phyloP scores from a whole-genome alignment of 2,329 filamentous ascomycete species.

The Bipolaris victoriae region DNA sequence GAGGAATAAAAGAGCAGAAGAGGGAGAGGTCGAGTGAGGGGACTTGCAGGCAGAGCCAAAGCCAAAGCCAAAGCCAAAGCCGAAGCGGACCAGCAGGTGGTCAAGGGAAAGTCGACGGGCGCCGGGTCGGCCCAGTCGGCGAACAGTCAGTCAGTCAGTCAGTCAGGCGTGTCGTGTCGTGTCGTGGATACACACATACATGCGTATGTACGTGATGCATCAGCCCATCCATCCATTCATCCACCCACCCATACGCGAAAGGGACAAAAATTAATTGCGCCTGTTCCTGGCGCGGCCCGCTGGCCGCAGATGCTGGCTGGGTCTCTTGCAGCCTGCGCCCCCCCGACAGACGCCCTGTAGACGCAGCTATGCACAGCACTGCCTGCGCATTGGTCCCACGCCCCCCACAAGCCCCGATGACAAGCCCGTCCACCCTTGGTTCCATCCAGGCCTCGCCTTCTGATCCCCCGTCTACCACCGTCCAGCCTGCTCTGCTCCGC shows the following conservation, averaged over 20 bases:
- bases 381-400: slow-evolving; percentile 2
- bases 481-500: not conserved
- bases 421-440: not conserved
- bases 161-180: not conserved
- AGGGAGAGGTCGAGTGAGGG: not conserved
- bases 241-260: not conserved
- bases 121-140: slow-evolving; percentile 3
- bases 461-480: not conserved
- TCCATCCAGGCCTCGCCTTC: not conserved
- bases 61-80: not conserved
- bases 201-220: too few species aligned
- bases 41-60: not conserved
- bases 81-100: not conserved
- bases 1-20: not conserved
- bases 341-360: slow-evolving; percentile 7
- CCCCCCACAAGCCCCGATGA: too few species aligned
- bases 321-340: slow-evolving; percentile 5
- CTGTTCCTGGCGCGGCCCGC: slow-evolving; percentile 27
- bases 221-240: too few species aligned
- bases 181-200: slow-evolving; percentile 10
- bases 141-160: not conserved
- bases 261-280: slow-evolving; percentile 23
- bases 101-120: not conserved
- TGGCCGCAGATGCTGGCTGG: slow-evolving; percentile 19
- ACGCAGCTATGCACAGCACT: not conserved